Evolutionary conservation across 495 filamentous ascomycete genomes (phyloP).

Genomic region (Clohesyomyces aquaticus): DNA sequence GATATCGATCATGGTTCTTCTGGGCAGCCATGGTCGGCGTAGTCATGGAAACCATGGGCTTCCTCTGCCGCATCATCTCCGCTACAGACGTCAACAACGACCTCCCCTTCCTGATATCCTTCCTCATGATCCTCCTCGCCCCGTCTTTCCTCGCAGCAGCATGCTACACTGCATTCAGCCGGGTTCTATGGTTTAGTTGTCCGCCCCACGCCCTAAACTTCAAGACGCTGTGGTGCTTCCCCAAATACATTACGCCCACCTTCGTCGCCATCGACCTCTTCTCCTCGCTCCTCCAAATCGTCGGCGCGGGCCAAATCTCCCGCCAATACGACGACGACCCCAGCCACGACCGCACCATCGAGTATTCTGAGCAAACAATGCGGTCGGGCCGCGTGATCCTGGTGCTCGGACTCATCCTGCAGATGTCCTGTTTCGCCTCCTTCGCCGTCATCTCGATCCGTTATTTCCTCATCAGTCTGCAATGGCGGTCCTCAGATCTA

Average conservation of each 20-base stretch:
- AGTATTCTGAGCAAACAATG: slow-evolving; percentile 22
- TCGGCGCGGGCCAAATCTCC: slow-evolving; percentile 23
- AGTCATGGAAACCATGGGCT: slow-evolving; percentile 24
- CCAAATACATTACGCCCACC: slow-evolving; percentile 29
- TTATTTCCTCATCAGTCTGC: slow-evolving; percentile 17
- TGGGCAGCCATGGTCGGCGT: slow-evolving; percentile 28
- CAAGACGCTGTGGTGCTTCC: slow-evolving; percentile 33
- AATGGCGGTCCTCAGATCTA: slow-evolving; percentile 18
- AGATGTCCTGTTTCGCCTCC: slow-evolving; percentile 25
- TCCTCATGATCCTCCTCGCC: slow-evolving; percentile 32
- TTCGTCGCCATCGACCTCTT: slow-evolving; percentile 34
- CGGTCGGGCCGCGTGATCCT: slow-evolving; percentile 25
- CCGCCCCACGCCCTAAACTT: slow-evolving; percentile 19
- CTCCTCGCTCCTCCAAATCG: slow-evolving; percentile 30
- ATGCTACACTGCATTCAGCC: slow-evolving; percentile 34
- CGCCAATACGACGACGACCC: slow-evolving; percentile 20
- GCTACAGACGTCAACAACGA: slow-evolving; percentile 25
- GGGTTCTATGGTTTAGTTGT: slow-evolving; percentile 34
- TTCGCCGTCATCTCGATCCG: slow-evolving; percentile 33
- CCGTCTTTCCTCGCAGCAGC: slow-evolving; percentile 35
- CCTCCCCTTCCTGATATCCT: slow-evolving; percentile 29
- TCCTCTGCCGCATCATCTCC: slow-evolving; percentile 29
- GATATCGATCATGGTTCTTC: slow-evolving; percentile 36
- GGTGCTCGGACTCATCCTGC: slow-evolving; percentile 28
- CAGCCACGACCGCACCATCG: slow-evolving; percentile 17